A percentile compares a stretch with the other conserved stretches of the same genome.
phyloP scores from a whole-genome alignment of 148 eudicot genomes.

The Vaccinium vitisidaea region DNA sequence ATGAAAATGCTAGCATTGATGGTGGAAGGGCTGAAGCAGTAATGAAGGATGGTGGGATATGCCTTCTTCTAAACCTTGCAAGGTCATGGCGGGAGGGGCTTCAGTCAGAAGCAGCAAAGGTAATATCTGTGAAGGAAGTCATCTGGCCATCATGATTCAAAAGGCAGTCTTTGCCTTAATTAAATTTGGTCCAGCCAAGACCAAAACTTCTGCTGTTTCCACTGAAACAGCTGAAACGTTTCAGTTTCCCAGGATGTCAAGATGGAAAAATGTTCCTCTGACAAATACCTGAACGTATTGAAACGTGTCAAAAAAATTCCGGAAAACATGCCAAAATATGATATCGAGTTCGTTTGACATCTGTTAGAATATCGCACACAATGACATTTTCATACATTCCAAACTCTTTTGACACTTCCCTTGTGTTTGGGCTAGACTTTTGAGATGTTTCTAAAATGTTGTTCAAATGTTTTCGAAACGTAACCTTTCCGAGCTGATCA shows the following conservation, averaged over 20 bases:
- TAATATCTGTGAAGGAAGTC: constrained; percentile 22
- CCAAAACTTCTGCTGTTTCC: neutral
- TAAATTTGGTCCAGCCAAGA: neutral
- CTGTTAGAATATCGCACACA: neutral
- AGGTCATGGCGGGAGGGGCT: constrained; percentile 91
- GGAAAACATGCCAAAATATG: neutral
- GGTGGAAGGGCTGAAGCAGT: constrained; percentile 89
- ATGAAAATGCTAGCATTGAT: constrained; percentile 89
- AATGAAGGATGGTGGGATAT: constrained; percentile 82
- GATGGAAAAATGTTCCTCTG: neutral
- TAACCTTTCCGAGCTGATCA: neutral
- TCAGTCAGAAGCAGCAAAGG: constrained; percentile 96
- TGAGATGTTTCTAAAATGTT: neutral
- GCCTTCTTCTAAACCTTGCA: constrained; percentile 77
- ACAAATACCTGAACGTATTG: neutral
- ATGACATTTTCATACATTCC: neutral
- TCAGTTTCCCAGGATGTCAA: neutral
- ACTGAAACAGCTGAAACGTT: neutral
- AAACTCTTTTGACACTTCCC: neutral
- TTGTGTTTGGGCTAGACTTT: neutral
- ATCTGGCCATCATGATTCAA: constrained; percentile 5
- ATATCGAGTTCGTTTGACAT: neutral
- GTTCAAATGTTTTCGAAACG: neutral
- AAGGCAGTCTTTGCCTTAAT: neutral
- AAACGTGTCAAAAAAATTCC: neutral